These are phyloP conservation scores for Marsdenia floribunda DNA, from an alignment of 257 asterid species.

Conservation along the genomic window DNA sequence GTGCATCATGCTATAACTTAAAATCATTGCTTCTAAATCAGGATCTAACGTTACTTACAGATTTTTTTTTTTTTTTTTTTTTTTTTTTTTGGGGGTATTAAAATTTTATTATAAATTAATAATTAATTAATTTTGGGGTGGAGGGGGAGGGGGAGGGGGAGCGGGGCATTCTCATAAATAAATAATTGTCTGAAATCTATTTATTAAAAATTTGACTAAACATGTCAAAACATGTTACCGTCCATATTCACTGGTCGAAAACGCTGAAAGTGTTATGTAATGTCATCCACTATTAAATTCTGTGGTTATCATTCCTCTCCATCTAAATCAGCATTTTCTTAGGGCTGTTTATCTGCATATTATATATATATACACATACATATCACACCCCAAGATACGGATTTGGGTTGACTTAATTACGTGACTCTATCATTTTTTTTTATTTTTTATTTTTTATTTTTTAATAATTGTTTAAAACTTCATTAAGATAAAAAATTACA, in stretches of 20 bases:
- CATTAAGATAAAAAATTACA: too few species aligned
- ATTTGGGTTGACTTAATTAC: neutral
- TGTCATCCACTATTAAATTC: neutral
- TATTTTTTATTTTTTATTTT: too few species aligned
- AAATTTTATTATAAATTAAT: too few species aligned
- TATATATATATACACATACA: too few species aligned
- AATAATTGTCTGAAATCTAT: too few species aligned
- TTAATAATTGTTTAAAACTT: too few species aligned
- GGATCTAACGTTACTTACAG: neutral
- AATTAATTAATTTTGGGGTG: too few species aligned
- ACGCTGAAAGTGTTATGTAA: neutral
- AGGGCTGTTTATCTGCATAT: neutral
- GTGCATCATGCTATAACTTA: conserved; percentile 1
- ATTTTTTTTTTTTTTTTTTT: neutral
- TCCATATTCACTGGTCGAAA: neutral
- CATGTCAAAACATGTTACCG: neutral
- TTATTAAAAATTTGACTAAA: neutral
- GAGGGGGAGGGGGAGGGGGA: too few species aligned
- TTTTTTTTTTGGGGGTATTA: too few species aligned
- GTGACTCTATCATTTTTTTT: too few species aligned
- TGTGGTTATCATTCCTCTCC: neutral
- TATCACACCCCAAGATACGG: too few species aligned
- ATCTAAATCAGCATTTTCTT: neutral
- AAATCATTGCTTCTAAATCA: neutral
- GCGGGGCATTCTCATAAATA: too few species aligned